phyloP scores from a whole-genome alignment of 306 rosid species.

The Prunus kanzakura region DNA sequence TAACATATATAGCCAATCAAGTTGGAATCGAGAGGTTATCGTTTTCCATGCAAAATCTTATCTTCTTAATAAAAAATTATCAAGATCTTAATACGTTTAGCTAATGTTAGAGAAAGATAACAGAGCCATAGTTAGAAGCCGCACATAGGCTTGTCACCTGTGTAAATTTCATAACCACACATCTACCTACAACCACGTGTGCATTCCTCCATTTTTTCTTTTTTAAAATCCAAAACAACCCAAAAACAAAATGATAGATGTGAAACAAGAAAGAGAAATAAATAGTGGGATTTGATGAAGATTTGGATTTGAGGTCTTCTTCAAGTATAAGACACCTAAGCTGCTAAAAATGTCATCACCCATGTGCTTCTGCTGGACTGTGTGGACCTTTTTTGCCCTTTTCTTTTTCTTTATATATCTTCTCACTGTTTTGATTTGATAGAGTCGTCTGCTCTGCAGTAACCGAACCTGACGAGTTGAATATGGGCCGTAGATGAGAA shows the following conservation, averaged over 20 bases:
- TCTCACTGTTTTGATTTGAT: conserved; percentile 12
- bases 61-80: conserved; percentile 17
- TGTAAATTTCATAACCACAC: neutral
- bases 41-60: conserved; percentile 51
- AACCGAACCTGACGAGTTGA: neutral
- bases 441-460: neutral
- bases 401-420: too few relatives aligned
- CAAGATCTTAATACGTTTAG: neutral
- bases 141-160: neutral
- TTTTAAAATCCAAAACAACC: too few relatives aligned
- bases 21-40: conserved; percentile 35
- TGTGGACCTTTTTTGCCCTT: neutral
- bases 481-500: neutral
- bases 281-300: neutral
- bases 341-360: conserved; percentile 25
- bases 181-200: neutral
- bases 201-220: neutral
- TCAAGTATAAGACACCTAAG: conserved; percentile 6
- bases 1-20: conserved; percentile 21
- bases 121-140: neutral
- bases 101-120: neutral
- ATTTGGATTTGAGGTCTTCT: neutral
- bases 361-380: conserved; percentile 42
- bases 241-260: too few relatives aligned
- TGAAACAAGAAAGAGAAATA: neutral